phyloP scores from a whole-genome alignment of 2,329 filamentous ascomycete genomes.

The Epichloe glyceriae region DNA sequence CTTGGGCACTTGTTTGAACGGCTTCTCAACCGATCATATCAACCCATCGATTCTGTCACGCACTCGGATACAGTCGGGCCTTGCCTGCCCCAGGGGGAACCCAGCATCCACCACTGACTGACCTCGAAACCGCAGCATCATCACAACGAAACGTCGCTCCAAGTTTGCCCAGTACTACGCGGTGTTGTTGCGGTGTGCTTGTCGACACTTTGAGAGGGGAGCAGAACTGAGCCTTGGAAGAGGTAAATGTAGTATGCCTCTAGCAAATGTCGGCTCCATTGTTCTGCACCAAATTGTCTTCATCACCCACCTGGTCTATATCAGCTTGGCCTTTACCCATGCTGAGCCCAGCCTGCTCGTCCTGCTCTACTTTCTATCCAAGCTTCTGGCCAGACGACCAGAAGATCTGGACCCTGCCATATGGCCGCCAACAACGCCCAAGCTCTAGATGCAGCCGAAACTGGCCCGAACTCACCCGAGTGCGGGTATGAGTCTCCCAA shows the following conservation, averaged over 20 bases:
- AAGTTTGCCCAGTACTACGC: neutral
- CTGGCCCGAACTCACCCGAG: slow-evolving; percentile 1
- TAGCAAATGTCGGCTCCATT: slow-evolving; percentile 38
- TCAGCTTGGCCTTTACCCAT: slow-evolving; percentile 36
- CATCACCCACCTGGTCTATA: slow-evolving; percentile 39
- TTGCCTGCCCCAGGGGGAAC: neutral
- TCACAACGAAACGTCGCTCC: neutral
- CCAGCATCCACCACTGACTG: neutral
- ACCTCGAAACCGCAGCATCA: neutral
- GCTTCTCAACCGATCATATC: neutral
- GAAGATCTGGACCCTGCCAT: slow-evolving; percentile 30
- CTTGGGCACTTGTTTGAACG: neutral
- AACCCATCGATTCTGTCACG: neutral
- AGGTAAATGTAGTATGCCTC: slow-evolving; percentile 27
- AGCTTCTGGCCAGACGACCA: slow-evolving; percentile 32
- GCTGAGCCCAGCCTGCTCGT: slow-evolving; percentile 34
- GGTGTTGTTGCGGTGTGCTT: neutral
- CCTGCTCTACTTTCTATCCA: slow-evolving; percentile 34
- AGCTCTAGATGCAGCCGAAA: slow-evolving; percentile 13
- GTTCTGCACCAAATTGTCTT: slow-evolving; percentile 39
- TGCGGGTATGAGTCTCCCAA: slow-evolving; percentile 26
- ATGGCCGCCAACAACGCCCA: slow-evolving; percentile 22
- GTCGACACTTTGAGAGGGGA: neutral
- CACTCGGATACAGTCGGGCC: neutral
- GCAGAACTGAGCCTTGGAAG: neutral